Evolutionary conservation across 2,329 filamentous ascomycete species (phyloP).

Genomic region (Dactylellina parvicollis): DNA sequence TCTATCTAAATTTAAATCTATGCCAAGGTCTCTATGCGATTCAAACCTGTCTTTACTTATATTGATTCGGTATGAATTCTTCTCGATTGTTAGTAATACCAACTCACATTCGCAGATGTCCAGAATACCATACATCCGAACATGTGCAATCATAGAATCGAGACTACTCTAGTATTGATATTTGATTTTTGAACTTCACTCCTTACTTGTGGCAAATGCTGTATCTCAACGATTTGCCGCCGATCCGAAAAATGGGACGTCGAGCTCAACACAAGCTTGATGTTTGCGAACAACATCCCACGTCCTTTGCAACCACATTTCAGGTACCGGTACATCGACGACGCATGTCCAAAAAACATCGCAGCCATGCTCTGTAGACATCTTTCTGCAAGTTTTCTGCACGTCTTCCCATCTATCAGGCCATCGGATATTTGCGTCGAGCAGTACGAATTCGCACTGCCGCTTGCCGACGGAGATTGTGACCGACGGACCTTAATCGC

Average conservation of each 20-base stretch:
- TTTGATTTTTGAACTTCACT: too few relatives aligned
- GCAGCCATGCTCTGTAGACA: constrained; percentile 29
- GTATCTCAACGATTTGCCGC: neutral
- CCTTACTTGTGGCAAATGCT: too few relatives aligned
- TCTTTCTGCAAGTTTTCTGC: constrained; percentile 34
- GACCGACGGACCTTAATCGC: constrained; percentile 1
- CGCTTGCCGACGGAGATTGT: constrained; percentile 24
- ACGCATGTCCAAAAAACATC: constrained; percentile 11
- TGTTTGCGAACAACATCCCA: neutral
- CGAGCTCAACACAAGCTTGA: neutral
- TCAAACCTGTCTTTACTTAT: too few relatives aligned
- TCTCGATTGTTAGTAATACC: too few relatives aligned
- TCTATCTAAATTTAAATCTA: too few relatives aligned
- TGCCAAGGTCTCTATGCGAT: too few relatives aligned
- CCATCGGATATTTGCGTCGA: constrained; percentile 29
- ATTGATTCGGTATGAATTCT: too few relatives aligned
- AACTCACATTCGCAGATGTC: too few relatives aligned
- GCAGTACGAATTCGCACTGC: constrained; percentile 33
- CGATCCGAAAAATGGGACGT: neutral
- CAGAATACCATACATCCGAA: too few relatives aligned
- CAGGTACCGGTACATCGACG: constrained; percentile 38
- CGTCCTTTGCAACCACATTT: neutral
- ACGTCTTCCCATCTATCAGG: constrained; percentile 17
- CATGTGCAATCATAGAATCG: too few relatives aligned
- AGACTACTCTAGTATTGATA: too few relatives aligned